Conservation (phyloP, 495 filamentous ascomycete species). For the Cetradonia linearis region DNA sequence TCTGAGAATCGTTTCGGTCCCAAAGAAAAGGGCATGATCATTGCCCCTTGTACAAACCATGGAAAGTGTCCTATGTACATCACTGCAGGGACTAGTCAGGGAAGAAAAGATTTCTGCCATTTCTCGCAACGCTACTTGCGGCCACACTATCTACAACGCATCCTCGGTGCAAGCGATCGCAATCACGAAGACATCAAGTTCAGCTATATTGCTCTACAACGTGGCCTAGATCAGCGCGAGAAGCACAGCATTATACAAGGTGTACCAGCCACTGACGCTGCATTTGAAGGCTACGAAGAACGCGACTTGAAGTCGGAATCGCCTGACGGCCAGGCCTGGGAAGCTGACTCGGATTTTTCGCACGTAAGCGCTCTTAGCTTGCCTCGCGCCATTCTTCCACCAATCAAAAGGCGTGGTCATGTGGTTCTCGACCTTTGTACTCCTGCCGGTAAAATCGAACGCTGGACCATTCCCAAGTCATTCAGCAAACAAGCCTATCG, state of each 20-base stretch:
- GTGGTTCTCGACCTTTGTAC: conserved; percentile 89
- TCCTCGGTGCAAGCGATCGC: conserved; percentile 55
- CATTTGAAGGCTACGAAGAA: conserved; percentile 43
- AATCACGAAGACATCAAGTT: conserved; percentile 89
- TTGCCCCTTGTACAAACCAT: conserved; percentile 95
- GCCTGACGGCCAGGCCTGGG: conserved; percentile 4
- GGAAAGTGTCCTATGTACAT: conserved; percentile 78
- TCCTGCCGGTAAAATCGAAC: conserved; percentile 73
- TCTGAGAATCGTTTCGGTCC: conserved; percentile 30
- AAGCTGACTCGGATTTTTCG: conserved; percentile 2
- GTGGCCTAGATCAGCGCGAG: conserved; percentile 51
- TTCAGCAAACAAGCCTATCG: conserved; percentile 72
- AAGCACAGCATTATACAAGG: conserved; percentile 34
- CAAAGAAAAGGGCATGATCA: conserved; percentile 78
- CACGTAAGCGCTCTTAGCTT: conserved; percentile 53
- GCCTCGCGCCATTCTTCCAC: conserved; percentile 65
- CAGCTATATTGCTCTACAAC: conserved; percentile 79
- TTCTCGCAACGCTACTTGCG: conserved; percentile 84
- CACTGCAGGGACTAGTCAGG: conserved; percentile 50
- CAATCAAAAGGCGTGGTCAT: conserved; percentile 79
- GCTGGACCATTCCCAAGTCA: conserved; percentile 80
- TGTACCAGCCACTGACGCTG: conserved; percentile 36
- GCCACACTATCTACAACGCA: conserved; percentile 68
- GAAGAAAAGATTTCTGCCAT: conserved; percentile 82
- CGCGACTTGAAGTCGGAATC: conserved; percentile 13